phyloP scores from a whole-genome alignment of 2,329 filamentous ascomycete genomes.

The Beauveria bassiana region DNA sequence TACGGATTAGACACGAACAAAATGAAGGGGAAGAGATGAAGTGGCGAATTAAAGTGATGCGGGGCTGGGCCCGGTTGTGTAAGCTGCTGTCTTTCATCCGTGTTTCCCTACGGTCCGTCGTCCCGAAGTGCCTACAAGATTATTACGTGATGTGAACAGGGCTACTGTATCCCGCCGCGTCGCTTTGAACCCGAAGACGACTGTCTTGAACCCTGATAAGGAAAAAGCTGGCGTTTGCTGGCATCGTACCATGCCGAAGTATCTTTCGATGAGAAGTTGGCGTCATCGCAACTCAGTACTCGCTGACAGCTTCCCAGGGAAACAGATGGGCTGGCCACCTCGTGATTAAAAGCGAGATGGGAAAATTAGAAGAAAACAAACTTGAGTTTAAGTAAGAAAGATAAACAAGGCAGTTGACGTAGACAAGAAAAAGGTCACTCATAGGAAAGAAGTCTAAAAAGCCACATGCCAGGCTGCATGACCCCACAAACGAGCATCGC shows the following conservation, averaged over 20 bases:
- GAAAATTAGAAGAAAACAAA: too few relatives aligned
- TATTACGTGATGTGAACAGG: background rate
- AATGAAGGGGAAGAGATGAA: background rate
- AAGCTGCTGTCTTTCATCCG: background rate
- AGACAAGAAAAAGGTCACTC: too few relatives aligned
- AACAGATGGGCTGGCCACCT: too few relatives aligned
- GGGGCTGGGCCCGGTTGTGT: background rate
- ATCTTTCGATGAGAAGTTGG: background rate
- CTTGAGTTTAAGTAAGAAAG: too few relatives aligned
- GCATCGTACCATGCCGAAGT: background rate
- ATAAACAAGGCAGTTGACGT: too few relatives aligned
- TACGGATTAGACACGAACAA: background rate
- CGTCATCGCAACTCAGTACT: background rate
- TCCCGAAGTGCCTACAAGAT: background rate
- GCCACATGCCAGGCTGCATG: background rate
- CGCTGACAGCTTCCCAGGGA: background rate
- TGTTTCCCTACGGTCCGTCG: background rate
- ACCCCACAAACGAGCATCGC: constrained; percentile 2
- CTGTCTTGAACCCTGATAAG: background rate
- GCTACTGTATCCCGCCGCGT: background rate
- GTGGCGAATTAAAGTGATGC: too few relatives aligned
- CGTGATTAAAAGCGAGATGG: too few relatives aligned
- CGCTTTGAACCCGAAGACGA: background rate
- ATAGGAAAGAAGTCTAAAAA: too few relatives aligned
- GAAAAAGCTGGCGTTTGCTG: background rate